Evolutionary conservation across 192 early-diverging fungal species (phyloP).

Genomic region (Nowakowskiella sp.): DNA sequence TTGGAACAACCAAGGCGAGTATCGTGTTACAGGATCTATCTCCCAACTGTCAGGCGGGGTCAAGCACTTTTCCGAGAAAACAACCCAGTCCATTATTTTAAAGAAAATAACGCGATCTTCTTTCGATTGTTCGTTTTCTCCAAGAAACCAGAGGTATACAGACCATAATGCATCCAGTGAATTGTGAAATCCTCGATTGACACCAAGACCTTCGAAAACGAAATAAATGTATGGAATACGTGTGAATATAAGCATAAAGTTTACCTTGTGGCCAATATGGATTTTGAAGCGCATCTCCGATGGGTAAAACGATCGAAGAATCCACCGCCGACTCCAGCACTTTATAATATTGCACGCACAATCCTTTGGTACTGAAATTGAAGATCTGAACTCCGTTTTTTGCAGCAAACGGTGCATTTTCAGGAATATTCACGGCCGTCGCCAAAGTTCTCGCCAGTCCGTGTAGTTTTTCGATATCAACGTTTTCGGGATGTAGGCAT

Average conservation of each 20-base stretch:
- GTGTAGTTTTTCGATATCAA: conserved; percentile 23
- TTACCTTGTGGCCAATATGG: conserved; percentile 44
- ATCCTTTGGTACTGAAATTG: conserved; percentile 32
- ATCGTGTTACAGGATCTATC: conserved; percentile 19
- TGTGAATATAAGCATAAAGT: no score
- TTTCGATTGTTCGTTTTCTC: no score
- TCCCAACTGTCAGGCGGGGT: no score
- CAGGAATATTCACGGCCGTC: conserved; percentile 19
- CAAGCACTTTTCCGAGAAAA: no score
- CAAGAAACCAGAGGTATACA: conserved; percentile 14
- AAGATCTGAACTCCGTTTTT: conserved; percentile 39
- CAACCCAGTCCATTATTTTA: no score
- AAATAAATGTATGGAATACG: neutral
- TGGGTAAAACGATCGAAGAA: conserved; percentile 16
- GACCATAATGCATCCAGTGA: conserved; percentile 28
- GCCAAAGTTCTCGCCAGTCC: conserved; percentile 21
- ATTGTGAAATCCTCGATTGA: conserved; percentile 39
- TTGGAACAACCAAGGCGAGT: conserved; percentile 6
- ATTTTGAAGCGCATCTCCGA: conserved; percentile 35
- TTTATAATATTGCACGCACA: conserved; percentile 11
- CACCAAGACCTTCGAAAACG: conserved; percentile 29
- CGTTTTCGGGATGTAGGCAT: conserved; percentile 20
- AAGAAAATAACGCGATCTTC: no score
- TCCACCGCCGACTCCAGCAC: neutral
- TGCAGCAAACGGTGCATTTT: conserved; percentile 10